Base-by-base conservation (phyloP, 2,329 filamentous ascomycete species). In the Juglanconis juglandina region DNA sequence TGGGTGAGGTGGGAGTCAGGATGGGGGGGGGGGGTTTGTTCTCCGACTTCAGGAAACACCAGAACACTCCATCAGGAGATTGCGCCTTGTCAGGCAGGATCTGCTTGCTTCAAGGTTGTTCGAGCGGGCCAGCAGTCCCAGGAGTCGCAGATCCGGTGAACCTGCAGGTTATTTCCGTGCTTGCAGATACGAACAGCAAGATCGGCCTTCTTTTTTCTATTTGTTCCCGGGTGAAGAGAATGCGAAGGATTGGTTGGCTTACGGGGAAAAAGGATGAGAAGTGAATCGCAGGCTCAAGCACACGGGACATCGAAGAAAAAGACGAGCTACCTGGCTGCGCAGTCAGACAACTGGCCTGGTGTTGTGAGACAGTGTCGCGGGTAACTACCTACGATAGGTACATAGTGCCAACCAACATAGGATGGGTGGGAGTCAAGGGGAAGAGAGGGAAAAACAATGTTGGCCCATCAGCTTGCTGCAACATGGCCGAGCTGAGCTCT, bases 131-230 rank as follows among this genome's bases (percentile, higher is more conserved):
- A 24, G 24, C 24, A 24, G 24, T 24, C 24, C 24, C 24, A 24
- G 24, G 24, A 24, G 51, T 14, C 11, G 33, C 7, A 53, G 8
- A n/a, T 13, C 11, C 46, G n/a, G 35, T 39, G 34, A 24, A 17
- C 35, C 9, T 4, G 34, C 32, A 51, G 32, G 48, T 47, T 34
- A 32, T 34, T 51, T 53, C 51, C 39, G 54, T 44, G 53, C 54
- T 54, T 63, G 61, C 61, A 63, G 46, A 61, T 61, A 63, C 61
- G 61, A 61, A 44, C 39, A 53, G 53, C 51, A 47, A 62, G 44
- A 9, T 42, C 44, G 44, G 14, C n/a, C 44, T 17, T 17, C 7
- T 2, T 24, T 24, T 24, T 24, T 24, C 24, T 24, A 24, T 24
- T 24, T 24, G 24, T 24, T 24, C 24, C 24, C 24, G 24, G 24